Evolutionary conservation across 495 filamentous ascomycete genomes (phyloP).

Genomic region (Rusavskia elegans): DNA sequence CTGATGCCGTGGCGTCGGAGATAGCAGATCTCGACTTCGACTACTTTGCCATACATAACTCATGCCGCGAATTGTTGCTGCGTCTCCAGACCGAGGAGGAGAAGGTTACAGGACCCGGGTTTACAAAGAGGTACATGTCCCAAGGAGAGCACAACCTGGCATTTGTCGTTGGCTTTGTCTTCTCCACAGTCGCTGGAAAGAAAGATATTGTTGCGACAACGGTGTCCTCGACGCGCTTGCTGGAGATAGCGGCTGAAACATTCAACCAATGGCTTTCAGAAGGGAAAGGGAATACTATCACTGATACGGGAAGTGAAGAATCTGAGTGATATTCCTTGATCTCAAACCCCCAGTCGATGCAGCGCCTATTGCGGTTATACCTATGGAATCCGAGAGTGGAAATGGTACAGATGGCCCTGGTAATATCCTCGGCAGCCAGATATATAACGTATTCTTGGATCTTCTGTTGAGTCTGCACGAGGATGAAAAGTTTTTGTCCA

Average conservation of each 20-base stretch:
- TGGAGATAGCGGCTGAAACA: background rate
- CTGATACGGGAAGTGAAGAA: too few relatives aligned
- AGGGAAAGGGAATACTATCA: background rate
- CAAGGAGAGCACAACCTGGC: conserved; percentile 1
- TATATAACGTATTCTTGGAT: too few relatives aligned
- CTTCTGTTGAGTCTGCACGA: too few relatives aligned
- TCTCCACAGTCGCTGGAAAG: background rate
- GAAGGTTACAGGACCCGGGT: background rate
- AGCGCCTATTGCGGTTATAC: too few relatives aligned
- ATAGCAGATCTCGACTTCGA: background rate
- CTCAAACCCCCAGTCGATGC: too few relatives aligned
- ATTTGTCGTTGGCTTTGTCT: background rate
- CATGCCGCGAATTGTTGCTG: background rate
- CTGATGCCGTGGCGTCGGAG: background rate
- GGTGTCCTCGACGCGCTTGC: background rate
- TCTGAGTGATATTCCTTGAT: too few relatives aligned
- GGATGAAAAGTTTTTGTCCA: too few relatives aligned
- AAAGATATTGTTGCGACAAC: background rate
- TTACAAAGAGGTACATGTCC: background rate
- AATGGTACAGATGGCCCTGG: too few relatives aligned
- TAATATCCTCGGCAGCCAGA: too few relatives aligned
- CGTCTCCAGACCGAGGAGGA: background rate
- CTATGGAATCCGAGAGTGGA: too few relatives aligned
- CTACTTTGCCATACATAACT: background rate
- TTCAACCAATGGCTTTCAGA: background rate